These are phyloP conservation scores for Epithemia pelagica DNA, from an alignment of 108 stramenopile species.

Conservation along the genomic window DNA sequence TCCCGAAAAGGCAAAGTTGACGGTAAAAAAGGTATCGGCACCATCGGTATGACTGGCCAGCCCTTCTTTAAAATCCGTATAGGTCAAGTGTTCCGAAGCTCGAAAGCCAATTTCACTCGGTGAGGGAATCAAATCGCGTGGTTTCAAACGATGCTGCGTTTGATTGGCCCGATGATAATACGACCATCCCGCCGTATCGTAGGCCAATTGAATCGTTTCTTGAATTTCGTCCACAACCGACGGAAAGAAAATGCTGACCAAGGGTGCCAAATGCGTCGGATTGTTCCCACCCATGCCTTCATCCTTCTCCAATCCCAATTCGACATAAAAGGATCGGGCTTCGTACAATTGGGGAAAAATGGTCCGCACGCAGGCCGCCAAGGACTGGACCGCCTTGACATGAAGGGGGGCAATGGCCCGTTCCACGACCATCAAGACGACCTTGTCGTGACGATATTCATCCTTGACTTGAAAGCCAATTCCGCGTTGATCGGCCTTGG, in stretches of 20 bases:
- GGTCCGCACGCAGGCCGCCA: constrained; percentile 20
- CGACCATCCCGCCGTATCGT: constrained; percentile 25
- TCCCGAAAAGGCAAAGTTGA: constrained; percentile 28
- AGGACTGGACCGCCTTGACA: constrained; percentile 22
- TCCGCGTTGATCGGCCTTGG: constrained; percentile 7
- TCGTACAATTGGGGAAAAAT: constrained; percentile 26
- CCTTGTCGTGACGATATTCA: constrained; percentile 3
- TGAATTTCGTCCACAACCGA: constrained; percentile 19
- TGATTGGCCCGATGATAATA: not conserved
- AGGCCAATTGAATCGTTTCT: constrained; percentile 21
- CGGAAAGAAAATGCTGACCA: constrained; percentile 20
- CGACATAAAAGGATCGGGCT: constrained; percentile 25
- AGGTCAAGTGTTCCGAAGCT: constrained; percentile 29
- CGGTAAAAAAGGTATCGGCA: constrained; percentile 21
- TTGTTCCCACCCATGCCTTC: constrained; percentile 27
- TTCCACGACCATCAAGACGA: constrained; percentile 19
- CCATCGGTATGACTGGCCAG: constrained; percentile 27
- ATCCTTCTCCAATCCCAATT: constrained; percentile 27
- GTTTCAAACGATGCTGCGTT: not conserved
- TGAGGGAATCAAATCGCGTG: constrained; percentile 11
- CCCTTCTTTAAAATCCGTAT: constrained; percentile 22
- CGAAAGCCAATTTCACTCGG: constrained; percentile 24
- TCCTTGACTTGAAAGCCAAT: constrained; percentile 6
- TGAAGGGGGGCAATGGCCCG: constrained; percentile 28
- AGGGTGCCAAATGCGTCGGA: constrained; percentile 22